A percentile compares a stretch with the other conserved stretches of the same genome.
phyloP scores from a whole-genome alignment of 345 rosid genomes.

The Punica granatum region DNA sequence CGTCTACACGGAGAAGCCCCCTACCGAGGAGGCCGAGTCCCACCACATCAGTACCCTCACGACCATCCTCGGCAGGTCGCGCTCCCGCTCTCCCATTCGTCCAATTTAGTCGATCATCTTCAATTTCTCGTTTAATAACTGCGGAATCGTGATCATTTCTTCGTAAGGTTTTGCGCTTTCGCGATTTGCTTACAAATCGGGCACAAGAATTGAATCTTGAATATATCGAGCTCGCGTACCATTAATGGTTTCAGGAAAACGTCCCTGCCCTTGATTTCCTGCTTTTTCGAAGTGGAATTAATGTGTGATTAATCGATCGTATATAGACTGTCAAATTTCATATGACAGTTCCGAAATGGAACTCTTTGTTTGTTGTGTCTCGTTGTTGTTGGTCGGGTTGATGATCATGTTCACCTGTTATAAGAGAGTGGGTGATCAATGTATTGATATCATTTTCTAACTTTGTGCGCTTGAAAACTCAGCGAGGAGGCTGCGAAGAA shows the following conservation, averaged over 20 bases:
- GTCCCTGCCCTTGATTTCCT: neutral
- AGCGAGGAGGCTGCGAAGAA: slow-evolving; percentile 81
- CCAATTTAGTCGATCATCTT: neutral
- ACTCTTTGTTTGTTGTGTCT: neutral
- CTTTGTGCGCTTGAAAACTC: neutral
- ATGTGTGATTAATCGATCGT: neutral
- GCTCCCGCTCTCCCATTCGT: neutral
- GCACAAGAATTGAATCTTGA: neutral
- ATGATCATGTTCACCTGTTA: neutral
- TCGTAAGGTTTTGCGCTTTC: neutral
- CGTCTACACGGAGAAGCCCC: slow-evolving; percentile 68
- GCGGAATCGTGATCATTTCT: neutral
- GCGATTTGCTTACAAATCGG: neutral
- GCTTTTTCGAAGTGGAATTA: neutral
- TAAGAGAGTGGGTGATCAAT: too few relatives aligned
- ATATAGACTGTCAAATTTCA: neutral
- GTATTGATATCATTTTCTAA: neutral
- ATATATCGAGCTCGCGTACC: neutral
- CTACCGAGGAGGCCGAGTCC: slow-evolving; percentile 51
- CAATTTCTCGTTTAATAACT: neutral
- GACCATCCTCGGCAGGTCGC: slow-evolving; percentile 68
- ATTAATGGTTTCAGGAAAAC: neutral
- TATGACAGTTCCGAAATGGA: too few relatives aligned
- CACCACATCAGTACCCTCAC: slow-evolving; percentile 68
- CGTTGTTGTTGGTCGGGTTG: neutral